phyloP scores from a whole-genome alignment of 2,329 filamentous ascomycete species.

The Sporothrix phasma region DNA sequence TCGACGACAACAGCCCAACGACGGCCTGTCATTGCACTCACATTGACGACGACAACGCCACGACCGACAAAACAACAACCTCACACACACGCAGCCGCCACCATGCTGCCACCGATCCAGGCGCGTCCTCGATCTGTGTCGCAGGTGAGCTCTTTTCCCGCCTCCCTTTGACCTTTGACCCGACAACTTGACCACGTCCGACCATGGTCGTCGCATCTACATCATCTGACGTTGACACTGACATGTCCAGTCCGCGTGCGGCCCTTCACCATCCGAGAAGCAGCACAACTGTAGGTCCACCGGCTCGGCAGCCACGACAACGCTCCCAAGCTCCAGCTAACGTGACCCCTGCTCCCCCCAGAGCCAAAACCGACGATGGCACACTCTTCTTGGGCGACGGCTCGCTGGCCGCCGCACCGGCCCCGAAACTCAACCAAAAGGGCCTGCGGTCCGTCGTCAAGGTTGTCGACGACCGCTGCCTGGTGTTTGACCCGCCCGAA shows the following conservation, averaged over 20 bases:
- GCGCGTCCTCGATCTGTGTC: slow-evolving; percentile 49
- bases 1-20: not conserved
- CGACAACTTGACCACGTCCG: too few relatives aligned
- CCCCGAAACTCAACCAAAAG: slow-evolving; percentile 75
- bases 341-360: slow-evolving; percentile 21
- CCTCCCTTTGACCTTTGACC: not conserved
- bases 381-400: slow-evolving; percentile 94
- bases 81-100: slow-evolving; percentile 13
- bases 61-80: not conserved
- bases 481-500: slow-evolving; percentile 95
- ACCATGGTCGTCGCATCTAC: not conserved
- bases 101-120: slow-evolving; percentile 32
- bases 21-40: not conserved
- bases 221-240: slow-evolving; percentile 16
- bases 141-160: slow-evolving; percentile 35
- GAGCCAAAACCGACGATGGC: slow-evolving; percentile 65
- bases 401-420: slow-evolving; percentile 76
- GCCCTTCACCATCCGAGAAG: slow-evolving; percentile 79
- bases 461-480: slow-evolving; percentile 87
- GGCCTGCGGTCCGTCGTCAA: slow-evolving; percentile 89
- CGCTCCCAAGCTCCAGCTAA: not conserved
- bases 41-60: not conserved
- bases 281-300: slow-evolving; percentile 66
- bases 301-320: not conserved
- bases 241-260: slow-evolving; percentile 62